Percentiles rank a stretch among this genome's conserved stretches.
These are phyloP conservation scores for Tetracladium setigerum DNA, from an alignment of 495 filamentous ascomycete genomes.

Conservation along the genomic window DNA sequence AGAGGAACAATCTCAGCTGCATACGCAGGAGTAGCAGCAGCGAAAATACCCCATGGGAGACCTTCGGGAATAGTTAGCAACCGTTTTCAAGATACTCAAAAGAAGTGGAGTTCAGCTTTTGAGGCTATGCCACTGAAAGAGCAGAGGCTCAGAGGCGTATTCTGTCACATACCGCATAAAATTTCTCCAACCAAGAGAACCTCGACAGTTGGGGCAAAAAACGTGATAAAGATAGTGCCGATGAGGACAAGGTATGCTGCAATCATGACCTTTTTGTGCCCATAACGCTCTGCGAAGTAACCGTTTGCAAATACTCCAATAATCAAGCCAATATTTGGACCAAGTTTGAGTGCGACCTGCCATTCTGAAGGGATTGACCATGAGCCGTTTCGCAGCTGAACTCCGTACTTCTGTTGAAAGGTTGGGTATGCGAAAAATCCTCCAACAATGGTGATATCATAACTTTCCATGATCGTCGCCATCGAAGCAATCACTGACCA, in stretches of 20 bases:
- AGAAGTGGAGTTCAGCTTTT: constrained; percentile 49
- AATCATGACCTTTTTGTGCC: constrained; percentile 29
- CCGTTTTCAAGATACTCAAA: constrained; percentile 47
- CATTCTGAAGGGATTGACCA: constrained; percentile 33
- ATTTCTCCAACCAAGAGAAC: constrained; percentile 59
- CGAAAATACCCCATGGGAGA: constrained; percentile 63
- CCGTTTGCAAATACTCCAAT: constrained; percentile 39
- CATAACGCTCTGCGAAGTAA: constrained; percentile 37
- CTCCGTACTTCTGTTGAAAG: constrained; percentile 28
- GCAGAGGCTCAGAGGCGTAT: constrained; percentile 36
- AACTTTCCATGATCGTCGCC: constrained; percentile 37
- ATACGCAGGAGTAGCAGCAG: constrained; percentile 44
- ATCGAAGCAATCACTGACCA: constrained; percentile 27
- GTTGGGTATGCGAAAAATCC: constrained; percentile 29
- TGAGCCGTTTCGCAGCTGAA: constrained; percentile 19
- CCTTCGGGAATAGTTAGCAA: constrained; percentile 31
- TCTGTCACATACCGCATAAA: constrained; percentile 45
- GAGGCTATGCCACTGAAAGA: constrained; percentile 53
- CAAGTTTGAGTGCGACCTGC: constrained; percentile 13
- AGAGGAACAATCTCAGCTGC: constrained; percentile 20
- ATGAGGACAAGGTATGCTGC: constrained; percentile 30
- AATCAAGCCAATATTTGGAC: constrained; percentile 19
- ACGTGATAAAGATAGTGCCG: constrained; percentile 45
- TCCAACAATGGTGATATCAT: constrained; percentile 28
- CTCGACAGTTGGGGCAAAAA: constrained; percentile 55